These are phyloP conservation scores for Yarrowia alimentaria DNA, from an alignment of 805 yeast genomes.

Conservation along the genomic window DNA sequence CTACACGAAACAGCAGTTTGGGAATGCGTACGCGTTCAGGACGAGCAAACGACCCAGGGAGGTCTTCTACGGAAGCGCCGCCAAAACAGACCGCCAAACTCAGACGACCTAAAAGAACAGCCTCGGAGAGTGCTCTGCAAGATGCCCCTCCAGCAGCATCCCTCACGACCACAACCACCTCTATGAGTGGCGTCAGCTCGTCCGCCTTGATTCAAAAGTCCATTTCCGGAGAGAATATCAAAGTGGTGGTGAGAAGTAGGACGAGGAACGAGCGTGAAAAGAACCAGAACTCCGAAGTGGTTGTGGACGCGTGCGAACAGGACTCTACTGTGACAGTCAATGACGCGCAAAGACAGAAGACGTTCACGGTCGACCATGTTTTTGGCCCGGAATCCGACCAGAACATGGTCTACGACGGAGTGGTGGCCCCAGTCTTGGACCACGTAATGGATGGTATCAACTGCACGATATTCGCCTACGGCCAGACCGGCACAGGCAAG, in stretches of 20 bases:
- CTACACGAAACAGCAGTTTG: constrained; percentile 18
- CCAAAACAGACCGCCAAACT: background rate
- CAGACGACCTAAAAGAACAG: background rate
- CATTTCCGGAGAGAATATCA: constrained; percentile 47
- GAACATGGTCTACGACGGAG: constrained; percentile 58
- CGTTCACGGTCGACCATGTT: constrained; percentile 73
- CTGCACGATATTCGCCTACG: constrained; percentile 82
- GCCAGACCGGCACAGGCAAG: constrained; percentile 91
- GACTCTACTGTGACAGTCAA: constrained; percentile 30
- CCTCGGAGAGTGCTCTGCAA: background rate
- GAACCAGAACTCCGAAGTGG: constrained; percentile 56
- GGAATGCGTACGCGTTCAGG: constrained; percentile 9
- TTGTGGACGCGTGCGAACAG: constrained; percentile 51
- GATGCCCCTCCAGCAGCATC: constrained; percentile 2
- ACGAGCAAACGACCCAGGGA: constrained; percentile 12
- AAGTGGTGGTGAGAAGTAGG: constrained; percentile 63
- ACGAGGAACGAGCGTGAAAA: constrained; percentile 61
- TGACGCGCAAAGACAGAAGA: constrained; percentile 42
- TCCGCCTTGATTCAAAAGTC: constrained; percentile 4
- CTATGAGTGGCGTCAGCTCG: background rate
- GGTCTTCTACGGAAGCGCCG: constrained; percentile 18
- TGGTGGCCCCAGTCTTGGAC: constrained; percentile 60
- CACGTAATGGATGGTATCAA: constrained; percentile 76
- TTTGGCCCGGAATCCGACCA: constrained; percentile 84
- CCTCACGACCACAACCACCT: background rate